Conservation (phyloP, 2,329 filamentous ascomycete genomes). For the Graphium sp. region DNA sequence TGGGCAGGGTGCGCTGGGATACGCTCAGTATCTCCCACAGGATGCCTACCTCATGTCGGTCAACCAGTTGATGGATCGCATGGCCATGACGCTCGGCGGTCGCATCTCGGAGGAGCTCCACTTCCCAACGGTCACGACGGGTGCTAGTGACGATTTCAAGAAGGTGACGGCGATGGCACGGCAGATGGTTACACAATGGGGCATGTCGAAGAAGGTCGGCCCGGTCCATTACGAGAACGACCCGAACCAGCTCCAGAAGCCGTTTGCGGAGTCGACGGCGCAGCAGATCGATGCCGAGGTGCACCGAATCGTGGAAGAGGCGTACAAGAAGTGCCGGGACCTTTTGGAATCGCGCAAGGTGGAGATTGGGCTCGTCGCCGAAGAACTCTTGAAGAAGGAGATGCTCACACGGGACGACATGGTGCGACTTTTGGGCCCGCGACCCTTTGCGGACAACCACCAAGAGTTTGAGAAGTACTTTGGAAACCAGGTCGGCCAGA, state of each 20-base stretch:
- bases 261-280: conserved; percentile 87
- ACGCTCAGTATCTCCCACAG: conserved; percentile 89
- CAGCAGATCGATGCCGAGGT: conserved; percentile 87
- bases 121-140: conserved; percentile 90
- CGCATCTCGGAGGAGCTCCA: conserved; percentile 92
- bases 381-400: conserved; percentile 86
- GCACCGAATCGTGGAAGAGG: conserved; percentile 76
- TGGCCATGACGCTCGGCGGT: conserved; percentile 97
- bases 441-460: conserved; percentile 66
- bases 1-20: conserved; percentile 82
- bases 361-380: conserved; percentile 77
- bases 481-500: conserved; percentile 33
- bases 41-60: conserved; percentile 94
- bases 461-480: conserved; percentile 96
- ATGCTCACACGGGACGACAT: conserved; percentile 84
- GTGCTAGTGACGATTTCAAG: conserved; percentile 93
- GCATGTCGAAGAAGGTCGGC: conserved; percentile 90
- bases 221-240: conserved; percentile 82
- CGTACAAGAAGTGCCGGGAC: conserved; percentile 78
- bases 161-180: conserved; percentile 95
- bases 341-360: conserved; percentile 73
- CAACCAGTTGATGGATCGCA: conserved; percentile 93
- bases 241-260: conserved; percentile 73
- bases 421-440: conserved; percentile 67
- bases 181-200: conserved; percentile 98